phyloP scores from a whole-genome alignment of 2,329 filamentous ascomycete genomes.

The Emericellopsis atlantica region DNA sequence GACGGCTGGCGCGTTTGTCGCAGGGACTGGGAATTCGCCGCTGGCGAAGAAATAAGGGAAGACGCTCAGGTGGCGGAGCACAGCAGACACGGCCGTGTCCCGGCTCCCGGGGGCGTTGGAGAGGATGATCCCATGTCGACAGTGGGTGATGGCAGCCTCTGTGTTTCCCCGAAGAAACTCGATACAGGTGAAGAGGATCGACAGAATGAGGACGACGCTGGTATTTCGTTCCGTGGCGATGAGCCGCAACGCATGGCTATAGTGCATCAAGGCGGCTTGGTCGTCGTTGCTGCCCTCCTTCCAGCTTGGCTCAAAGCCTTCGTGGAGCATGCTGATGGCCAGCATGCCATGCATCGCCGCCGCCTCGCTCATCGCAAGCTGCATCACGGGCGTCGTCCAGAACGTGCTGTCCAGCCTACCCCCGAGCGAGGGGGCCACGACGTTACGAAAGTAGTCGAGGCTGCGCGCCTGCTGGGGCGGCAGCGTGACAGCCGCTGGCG shows the following conservation, averaged over 20 bases:
- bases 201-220: constrained; percentile 19
- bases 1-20: too few species aligned
- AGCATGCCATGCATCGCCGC: constrained; percentile 23
- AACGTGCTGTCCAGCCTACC: constrained; percentile 23
- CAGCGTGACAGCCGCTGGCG: too few species aligned
- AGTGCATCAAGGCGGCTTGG: constrained; percentile 20
- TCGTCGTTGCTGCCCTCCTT: constrained; percentile 5
- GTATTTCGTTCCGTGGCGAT: constrained; percentile 16
- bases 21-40: neutral
- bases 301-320: constrained; percentile 10
- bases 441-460: constrained; percentile 23
- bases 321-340: constrained; percentile 25
- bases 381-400: constrained; percentile 25
- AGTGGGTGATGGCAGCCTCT: constrained; percentile 20
- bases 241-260: constrained; percentile 24
- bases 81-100: constrained; percentile 14
- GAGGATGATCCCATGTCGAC: constrained; percentile 22
- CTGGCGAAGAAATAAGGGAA: constrained; percentile 24
- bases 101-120: constrained; percentile 14
- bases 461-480: constrained; percentile 10
- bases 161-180: constrained; percentile 25
- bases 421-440: constrained; percentile 20
- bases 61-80: constrained; percentile 23
- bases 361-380: constrained; percentile 21
- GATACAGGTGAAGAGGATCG: constrained; percentile 29